These are phyloP conservation scores for Bipolaris bicolor DNA, from an alignment of 2,329 filamentous ascomycete species.

Conservation along the genomic window DNA sequence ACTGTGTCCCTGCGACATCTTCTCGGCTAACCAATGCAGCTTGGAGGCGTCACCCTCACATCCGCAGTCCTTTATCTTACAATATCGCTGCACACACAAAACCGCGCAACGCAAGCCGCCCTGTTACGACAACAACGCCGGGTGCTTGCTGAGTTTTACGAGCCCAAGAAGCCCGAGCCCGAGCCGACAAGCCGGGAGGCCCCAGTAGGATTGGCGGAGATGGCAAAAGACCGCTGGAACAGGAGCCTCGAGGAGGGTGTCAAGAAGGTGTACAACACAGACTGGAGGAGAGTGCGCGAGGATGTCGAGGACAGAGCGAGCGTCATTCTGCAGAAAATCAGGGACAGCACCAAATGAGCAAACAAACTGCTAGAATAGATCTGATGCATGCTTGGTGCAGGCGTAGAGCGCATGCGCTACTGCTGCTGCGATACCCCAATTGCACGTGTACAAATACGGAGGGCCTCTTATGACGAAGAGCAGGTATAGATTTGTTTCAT, in stretches of 20 bases:
- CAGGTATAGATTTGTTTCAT: constrained; percentile 8
- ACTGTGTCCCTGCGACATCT: background rate
- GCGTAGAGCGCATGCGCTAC: constrained; percentile 1
- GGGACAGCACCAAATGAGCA: constrained; percentile 36
- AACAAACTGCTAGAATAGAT: background rate
- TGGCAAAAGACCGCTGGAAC: constrained; percentile 59
- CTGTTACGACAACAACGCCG: constrained; percentile 55
- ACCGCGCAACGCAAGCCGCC: constrained; percentile 53
- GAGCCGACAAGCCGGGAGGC: constrained; percentile 49
- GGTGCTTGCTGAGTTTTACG: constrained; percentile 53
- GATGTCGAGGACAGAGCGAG: constrained; percentile 51
- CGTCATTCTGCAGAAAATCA: constrained; percentile 43
- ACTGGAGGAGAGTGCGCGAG: constrained; percentile 54
- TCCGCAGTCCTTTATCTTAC: constrained; percentile 51
- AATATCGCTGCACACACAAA: constrained; percentile 53
- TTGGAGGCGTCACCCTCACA: constrained; percentile 59
- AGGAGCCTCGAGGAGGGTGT: constrained; percentile 53
- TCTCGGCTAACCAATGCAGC: constrained; percentile 37
- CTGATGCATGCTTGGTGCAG: background rate
- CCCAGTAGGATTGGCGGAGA: constrained; percentile 52
- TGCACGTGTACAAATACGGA: constrained; percentile 17
- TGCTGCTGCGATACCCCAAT: constrained; percentile 29
- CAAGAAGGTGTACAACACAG: constrained; percentile 51
- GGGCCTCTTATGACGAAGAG: constrained; percentile 3
- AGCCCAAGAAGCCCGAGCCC: constrained; percentile 50